phyloP scores from a whole-genome alignment of 1,284 basidiomycete species.

The Melampsora medusae region DNA sequence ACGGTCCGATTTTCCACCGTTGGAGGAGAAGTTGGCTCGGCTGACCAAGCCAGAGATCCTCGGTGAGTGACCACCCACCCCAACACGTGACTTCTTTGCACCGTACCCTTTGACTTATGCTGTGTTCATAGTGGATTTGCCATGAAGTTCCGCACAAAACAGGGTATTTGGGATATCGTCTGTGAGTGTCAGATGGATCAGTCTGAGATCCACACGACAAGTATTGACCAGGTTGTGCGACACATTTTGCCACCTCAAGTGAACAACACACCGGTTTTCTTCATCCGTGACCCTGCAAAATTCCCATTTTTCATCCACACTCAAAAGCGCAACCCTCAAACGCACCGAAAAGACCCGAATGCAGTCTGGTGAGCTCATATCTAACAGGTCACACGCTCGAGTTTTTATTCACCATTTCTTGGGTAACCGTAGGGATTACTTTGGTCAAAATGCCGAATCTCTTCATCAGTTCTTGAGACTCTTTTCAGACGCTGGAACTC shows the following conservation, averaged over 20 bases:
- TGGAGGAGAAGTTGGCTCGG: constrained; percentile 73
- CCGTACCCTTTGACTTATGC: not conserved
- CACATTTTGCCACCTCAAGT: not conserved
- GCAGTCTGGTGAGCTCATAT: constrained; percentile 67
- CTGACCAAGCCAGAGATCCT: constrained; percentile 86
- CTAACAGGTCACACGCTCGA: not conserved
- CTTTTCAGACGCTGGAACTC: constrained; percentile 83
- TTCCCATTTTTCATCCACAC: constrained; percentile 86
- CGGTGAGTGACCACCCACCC: constrained; percentile 56
- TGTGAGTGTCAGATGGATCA: not conserved
- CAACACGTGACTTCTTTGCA: not conserved
- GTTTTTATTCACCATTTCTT: constrained; percentile 49
- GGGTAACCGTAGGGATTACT: constrained; percentile 71
- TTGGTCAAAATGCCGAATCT: constrained; percentile 79
- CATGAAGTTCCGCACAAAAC: constrained; percentile 67
- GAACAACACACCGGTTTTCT: constrained; percentile 34
- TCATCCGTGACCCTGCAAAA: constrained; percentile 57
- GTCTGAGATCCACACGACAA: not conserved
- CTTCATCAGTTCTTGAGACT: constrained; percentile 86
- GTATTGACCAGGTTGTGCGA: not conserved
- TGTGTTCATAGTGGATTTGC: not conserved
- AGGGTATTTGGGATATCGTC: constrained; percentile 87
- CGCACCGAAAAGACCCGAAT: constrained; percentile 76
- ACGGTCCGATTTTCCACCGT: constrained; percentile 59
- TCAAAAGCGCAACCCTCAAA: constrained; percentile 86